phyloP scores from a whole-genome alignment of 2,329 filamentous ascomycete genomes.

The Neofusicoccum umdonicola region DNA sequence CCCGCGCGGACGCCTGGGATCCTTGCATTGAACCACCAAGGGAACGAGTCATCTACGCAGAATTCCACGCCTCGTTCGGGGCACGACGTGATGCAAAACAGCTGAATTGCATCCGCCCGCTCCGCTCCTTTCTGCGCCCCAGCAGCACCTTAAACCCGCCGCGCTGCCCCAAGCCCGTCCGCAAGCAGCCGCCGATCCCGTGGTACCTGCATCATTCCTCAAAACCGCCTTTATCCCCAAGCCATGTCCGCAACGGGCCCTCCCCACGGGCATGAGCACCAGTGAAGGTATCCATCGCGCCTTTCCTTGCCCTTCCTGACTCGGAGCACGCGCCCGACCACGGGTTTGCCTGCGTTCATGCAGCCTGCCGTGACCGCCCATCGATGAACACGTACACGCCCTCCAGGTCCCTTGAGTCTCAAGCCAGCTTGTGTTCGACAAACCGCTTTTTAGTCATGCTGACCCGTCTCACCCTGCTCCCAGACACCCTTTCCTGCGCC shows the following conservation, averaged over 20 bases:
- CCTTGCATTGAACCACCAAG: constrained; percentile 2
- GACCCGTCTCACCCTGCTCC: constrained; percentile 36
- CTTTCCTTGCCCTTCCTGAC: constrained; percentile 24
- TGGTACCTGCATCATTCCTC: constrained; percentile 15
- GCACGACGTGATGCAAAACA: constrained; percentile 7
- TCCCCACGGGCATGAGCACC: not conserved
- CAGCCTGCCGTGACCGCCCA: constrained; percentile 26
- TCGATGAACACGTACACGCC: constrained; percentile 40
- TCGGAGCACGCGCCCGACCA: constrained; percentile 25
- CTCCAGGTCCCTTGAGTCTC: constrained; percentile 17
- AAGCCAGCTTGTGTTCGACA: constrained; percentile 35
- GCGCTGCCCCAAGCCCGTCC: not conserved
- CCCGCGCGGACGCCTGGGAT: constrained; percentile 1
- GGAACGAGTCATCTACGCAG: constrained; percentile 11
- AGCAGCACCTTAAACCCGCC: not conserved
- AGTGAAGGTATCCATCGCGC: constrained; percentile 8
- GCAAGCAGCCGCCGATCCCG: constrained; percentile 15
- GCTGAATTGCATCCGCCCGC: constrained; percentile 5
- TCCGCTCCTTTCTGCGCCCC: not conserved
- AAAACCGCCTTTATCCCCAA: constrained; percentile 12
- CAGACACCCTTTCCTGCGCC: constrained; percentile 28
- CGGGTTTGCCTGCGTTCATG: constrained; percentile 29
- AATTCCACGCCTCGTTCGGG: constrained; percentile 10
- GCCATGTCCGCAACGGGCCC: not conserved
- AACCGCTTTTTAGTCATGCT: constrained; percentile 35